phyloP scores from a whole-genome alignment of 129 eudicot species.

The Calendula officinalis region DNA sequence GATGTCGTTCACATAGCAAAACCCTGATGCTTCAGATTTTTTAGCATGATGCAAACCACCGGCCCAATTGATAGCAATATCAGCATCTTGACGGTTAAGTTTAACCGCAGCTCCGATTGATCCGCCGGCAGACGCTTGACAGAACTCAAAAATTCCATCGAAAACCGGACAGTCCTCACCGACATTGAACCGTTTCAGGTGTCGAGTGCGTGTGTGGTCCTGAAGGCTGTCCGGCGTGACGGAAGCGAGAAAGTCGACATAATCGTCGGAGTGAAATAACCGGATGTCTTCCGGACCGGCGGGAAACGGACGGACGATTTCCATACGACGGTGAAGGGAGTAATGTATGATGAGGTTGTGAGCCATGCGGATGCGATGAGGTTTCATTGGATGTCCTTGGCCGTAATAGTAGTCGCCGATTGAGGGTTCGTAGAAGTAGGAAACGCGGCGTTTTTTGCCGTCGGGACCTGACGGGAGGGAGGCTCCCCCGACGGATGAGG shows the following conservation, averaged over 20 bases:
- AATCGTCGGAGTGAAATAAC: conserved; percentile 50
- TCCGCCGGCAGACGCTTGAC: background rate
- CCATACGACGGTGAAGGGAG: conserved; percentile 50
- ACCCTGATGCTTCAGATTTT: too few relatives aligned
- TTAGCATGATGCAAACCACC: too few relatives aligned
- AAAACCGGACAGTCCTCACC: background rate
- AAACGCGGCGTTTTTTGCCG: background rate
- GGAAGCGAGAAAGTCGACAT: conserved; percentile 36
- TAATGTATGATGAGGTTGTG: conserved; percentile 57
- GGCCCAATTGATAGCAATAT: background rate
- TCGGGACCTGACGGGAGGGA: conserved; percentile 43
- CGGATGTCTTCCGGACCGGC: conserved; percentile 45
- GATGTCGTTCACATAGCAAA: too few relatives aligned
- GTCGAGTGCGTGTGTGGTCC: background rate
- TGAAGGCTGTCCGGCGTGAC: background rate
- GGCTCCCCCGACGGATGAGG: conserved; percentile 33
- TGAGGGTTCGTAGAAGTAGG: background rate
- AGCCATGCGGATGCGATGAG: conserved; percentile 19
- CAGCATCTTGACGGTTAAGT: background rate
- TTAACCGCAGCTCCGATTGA: background rate
- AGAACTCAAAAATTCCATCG: background rate
- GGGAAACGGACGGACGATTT: conserved; percentile 51
- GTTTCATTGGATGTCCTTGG: background rate
- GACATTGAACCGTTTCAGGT: background rate
- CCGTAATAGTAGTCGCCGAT: background rate